Base-by-base conservation (phyloP, 2,329 filamentous ascomycete species). In the Penicillium sp. region DNA sequence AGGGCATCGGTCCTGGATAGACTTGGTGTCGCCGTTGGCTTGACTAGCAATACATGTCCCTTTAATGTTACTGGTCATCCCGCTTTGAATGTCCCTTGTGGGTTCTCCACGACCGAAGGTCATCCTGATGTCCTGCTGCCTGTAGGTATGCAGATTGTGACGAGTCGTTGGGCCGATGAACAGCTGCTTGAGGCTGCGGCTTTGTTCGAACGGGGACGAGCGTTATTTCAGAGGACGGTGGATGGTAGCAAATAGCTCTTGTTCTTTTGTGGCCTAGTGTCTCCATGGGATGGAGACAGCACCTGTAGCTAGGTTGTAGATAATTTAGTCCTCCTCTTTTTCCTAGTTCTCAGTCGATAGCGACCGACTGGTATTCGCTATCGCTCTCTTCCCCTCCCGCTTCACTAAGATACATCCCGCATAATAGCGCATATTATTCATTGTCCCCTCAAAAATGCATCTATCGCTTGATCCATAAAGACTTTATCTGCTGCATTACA, bases 111-210 rank as follows among this genome's bases (percentile, higher is more conserved):
- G 3, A 45, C 31, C 27, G 8, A 21, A n/a, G 53, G 50, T 49
- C 29, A 25, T 10, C 27, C 45, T 3, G 60, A 49, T 40, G 50
- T 56, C n/a, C 8, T 67, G 56, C 62, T 86, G 25, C 84, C 82
- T 0, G 80, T 84, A 4, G 81, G 82, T 0, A 76, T 85, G 75
- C 83, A 86, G 62, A 75, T 86, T 37, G 77, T 86, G 10, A 82
- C 80, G 8, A 67, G 62, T 46, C 60, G 68, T 19, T 73, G 67
- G 65, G 66, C 71, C 40, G 68, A 71, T 41, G 40, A 63, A 35
- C 54, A 38, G n/a, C 54, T 73, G 15, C 45, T 72, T 21, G 65
- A 65, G 46, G 71, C 71, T 25, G 70, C 68, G 1, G 67, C 67
- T 19, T 60, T 65, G 7, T 71, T 71, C 62, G 67, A 71, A 52